Percentiles rank a stretch among this genome's conserved stretches.
Conservation (phyloP, 208 protist genomes). For the Trypanosoma cruzi region DNA sequence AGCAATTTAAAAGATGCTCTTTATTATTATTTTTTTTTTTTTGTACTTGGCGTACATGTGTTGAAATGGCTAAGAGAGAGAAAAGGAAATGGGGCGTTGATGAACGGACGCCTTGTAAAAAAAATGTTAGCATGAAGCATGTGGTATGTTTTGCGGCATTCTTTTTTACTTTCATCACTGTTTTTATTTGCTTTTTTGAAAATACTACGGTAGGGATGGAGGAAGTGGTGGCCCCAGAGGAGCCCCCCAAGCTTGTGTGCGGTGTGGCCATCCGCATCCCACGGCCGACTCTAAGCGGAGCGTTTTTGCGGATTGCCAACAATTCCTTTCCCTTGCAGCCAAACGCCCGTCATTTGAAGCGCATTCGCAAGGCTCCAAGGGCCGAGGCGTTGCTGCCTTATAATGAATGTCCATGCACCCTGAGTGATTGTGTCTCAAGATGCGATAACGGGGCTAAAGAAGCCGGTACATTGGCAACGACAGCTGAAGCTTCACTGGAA, state of each 20-base stretch:
- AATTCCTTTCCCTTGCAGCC: conserved; percentile 45
- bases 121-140: no score
- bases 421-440: not conserved
- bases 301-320: conserved; percentile 62
- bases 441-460: not conserved
- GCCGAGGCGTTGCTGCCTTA: not conserved
- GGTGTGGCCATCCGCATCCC: conserved; percentile 42
- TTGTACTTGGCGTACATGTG: not conserved
- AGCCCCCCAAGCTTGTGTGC: conserved; percentile 38
- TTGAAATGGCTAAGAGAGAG: no score
- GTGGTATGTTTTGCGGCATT: not conserved
- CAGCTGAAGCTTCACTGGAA: conserved; percentile 2
- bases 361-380: conserved; percentile 43
- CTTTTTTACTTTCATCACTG: conserved; percentile 4
- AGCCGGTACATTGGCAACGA: not conserved
- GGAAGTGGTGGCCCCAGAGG: conserved; percentile 48
- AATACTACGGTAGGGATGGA: conserved; percentile 36
- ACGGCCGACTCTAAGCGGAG: conserved; percentile 44
- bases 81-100: no score
- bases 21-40: conserved; percentile 19
- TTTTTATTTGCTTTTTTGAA: conserved; percentile 12
- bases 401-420: not conserved
- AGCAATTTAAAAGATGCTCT: not conserved
- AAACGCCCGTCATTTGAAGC: conserved; percentile 63
- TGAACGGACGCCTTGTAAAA: no score